Conservation (phyloP, 495 filamentous ascomycete genomes). For the Rostrohypoxylon terebratum region DNA sequence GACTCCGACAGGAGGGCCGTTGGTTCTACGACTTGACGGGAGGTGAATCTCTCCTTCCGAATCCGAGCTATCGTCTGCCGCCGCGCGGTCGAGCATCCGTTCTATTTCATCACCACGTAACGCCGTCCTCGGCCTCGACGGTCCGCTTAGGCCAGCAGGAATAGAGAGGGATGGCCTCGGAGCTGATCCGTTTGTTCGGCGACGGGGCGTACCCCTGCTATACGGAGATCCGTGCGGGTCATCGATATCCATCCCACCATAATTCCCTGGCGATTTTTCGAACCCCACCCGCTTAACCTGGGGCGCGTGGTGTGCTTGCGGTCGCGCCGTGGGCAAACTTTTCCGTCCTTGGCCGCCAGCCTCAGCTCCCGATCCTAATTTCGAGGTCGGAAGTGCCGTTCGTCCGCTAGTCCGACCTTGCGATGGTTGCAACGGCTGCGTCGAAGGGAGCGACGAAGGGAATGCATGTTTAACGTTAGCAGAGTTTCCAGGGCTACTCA, state of each 20-base stretch:
- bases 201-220: conserved; percentile 55
- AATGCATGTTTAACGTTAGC: conserved; percentile 66
- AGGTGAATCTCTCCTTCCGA: conserved; percentile 63
- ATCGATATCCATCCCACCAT: conserved; percentile 58
- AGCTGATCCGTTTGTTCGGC: conserved; percentile 52
- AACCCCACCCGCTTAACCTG: conserved; percentile 61
- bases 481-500: conserved; percentile 86
- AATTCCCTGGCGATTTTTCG: conserved; percentile 55
- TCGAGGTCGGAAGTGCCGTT: conserved; percentile 57
- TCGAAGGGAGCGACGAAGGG: conserved; percentile 53
- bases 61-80: conserved; percentile 58
- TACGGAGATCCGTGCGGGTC: conserved; percentile 53
- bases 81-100: conserved; percentile 59
- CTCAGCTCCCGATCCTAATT: conserved; percentile 39
- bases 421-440: conserved; percentile 37
- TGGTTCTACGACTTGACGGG: conserved; percentile 46
- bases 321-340: conserved; percentile 59
- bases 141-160: conserved; percentile 53
- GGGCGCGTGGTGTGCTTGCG: conserved; percentile 49
- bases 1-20: conserved; percentile 43
- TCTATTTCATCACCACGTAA: conserved; percentile 61
- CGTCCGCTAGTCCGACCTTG: conserved; percentile 42
- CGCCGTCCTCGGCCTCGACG: conserved; percentile 49
- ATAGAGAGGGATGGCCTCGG: conserved; percentile 52
- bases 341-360: conserved; percentile 52